Percentiles rank a stretch among this genome's conserved stretches.
Conservation (phyloP, 2,329 filamentous ascomycete genomes). For the Hypoxylon sp. region DNA sequence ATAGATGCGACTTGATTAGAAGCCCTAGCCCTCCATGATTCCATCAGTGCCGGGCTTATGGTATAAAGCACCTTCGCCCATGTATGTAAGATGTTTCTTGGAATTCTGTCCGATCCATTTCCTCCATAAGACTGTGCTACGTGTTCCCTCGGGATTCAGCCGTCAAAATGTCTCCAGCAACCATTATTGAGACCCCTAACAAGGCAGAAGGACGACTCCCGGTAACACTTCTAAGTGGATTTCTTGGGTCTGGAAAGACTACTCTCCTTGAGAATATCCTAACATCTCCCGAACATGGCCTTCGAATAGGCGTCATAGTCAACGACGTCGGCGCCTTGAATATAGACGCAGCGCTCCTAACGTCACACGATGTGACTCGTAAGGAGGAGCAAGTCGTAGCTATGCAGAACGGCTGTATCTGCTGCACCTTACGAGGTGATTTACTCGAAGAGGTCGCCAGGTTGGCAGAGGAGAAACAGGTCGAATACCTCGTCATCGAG, state of each 20-base stretch:
- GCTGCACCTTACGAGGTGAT: slow-evolving; percentile 80
- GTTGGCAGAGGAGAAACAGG: slow-evolving; percentile 72
- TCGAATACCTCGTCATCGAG: slow-evolving; percentile 81
- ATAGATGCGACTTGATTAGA: slow-evolving; percentile 1
- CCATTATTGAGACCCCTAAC: not conserved
- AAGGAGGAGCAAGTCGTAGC: slow-evolving; percentile 76
- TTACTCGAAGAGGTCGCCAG: slow-evolving; percentile 78
- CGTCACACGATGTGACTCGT: slow-evolving; percentile 67
- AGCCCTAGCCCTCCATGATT: not conserved
- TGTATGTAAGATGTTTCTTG: slow-evolving; percentile 25
- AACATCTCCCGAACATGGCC: slow-evolving; percentile 72
- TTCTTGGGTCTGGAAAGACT: slow-evolving; percentile 78
- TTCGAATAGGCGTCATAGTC: slow-evolving; percentile 79
- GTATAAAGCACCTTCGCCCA: slow-evolving; percentile 2
- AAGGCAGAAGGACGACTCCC: slow-evolving; percentile 59
- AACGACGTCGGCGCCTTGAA: slow-evolving; percentile 80
- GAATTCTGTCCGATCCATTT: no score
- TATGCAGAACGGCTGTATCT: slow-evolving; percentile 82
- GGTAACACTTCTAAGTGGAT: slow-evolving; percentile 73
- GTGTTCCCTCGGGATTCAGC: slow-evolving; percentile 67
- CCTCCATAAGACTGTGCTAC: not conserved
- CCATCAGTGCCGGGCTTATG: not conserved
- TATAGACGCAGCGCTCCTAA: slow-evolving; percentile 74
- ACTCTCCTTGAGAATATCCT: slow-evolving; percentile 79
- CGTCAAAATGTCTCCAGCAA: slow-evolving; percentile 36